These are phyloP conservation scores for Artemisia tridentata DNA, from an alignment of 129 eudicot genomes.

Conservation along the genomic window DNA sequence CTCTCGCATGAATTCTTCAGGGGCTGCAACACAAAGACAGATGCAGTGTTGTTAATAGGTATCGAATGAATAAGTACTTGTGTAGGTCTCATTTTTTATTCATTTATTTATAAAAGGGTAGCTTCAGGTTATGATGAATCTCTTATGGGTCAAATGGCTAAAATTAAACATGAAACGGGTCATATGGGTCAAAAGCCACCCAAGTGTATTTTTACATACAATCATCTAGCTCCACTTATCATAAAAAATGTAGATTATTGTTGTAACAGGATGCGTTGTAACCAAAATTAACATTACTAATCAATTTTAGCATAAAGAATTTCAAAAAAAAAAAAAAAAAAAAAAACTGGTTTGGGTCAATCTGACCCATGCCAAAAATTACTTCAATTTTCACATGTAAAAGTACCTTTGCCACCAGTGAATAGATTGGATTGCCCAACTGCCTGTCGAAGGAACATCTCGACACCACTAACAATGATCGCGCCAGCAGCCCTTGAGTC, in stretches of 20 bases:
- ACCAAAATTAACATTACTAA: no score
- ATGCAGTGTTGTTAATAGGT: neutral
- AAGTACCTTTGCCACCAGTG: conserved; percentile 65
- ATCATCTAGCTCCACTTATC: neutral
- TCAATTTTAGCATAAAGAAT: neutral
- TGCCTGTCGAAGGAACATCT: conserved; percentile 86
- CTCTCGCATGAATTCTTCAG: conserved; percentile 76
- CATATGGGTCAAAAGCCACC: neutral
- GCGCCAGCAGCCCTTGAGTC: conserved; percentile 73
- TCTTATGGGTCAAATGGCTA: neutral
- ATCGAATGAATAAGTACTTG: neutral
- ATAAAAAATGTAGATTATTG: neutral
- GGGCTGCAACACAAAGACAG: conserved; percentile 50
- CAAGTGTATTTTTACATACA: neutral
- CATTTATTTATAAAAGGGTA: neutral
- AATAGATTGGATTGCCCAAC: conserved; percentile 72
- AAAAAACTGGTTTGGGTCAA: neutral
- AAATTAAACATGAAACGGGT: neutral
- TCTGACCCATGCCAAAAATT: no score
- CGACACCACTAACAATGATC: conserved; percentile 73
- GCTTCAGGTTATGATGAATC: neutral
- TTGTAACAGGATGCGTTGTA: no score
- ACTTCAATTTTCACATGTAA: neutral
- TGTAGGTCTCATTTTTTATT: neutral
- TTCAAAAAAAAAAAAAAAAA: neutral